A percentile compares a stretch with the other conserved stretches of the same genome.
These are phyloP conservation scores for Termitomyces bulborhizus DNA, from an alignment of 768 basidiomycete genomes.

Conservation along the genomic window DNA sequence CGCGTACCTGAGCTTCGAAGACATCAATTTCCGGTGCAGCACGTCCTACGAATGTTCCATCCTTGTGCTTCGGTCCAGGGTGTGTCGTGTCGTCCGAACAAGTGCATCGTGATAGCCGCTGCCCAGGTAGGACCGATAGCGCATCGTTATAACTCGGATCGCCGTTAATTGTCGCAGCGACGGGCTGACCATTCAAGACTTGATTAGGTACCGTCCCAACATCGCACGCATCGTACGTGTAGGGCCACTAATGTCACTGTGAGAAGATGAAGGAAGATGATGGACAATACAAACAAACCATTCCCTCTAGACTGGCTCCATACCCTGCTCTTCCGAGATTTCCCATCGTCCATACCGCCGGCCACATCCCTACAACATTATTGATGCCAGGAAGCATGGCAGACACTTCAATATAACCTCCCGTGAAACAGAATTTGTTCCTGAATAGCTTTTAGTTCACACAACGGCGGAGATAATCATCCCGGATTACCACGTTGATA, in stretches of 20 bases:
- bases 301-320: constrained; percentile 77
- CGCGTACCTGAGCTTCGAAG: constrained; percentile 65
- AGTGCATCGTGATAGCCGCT: constrained; percentile 76
- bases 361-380: constrained; percentile 66
- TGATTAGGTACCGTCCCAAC: constrained; percentile 79
- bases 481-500: constrained; percentile 29
- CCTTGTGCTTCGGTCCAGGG: constrained; percentile 67
- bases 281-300: constrained; percentile 34
- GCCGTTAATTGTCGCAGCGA: constrained; percentile 52
- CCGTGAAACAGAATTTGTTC: constrained; percentile 88
- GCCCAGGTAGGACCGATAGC: constrained; percentile 71
- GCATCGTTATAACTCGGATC: constrained; percentile 30
- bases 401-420: constrained; percentile 60
- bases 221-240: constrained; percentile 75
- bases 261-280: neutral
- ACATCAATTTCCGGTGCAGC: constrained; percentile 85
- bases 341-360: constrained; percentile 72
- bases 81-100: constrained; percentile 65
- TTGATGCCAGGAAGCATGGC: constrained; percentile 58
- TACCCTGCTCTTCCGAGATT: constrained; percentile 71
- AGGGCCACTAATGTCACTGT: constrained; percentile 54
- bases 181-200: constrained; percentile 57
- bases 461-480: constrained; percentile 6
- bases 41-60: constrained; percentile 73
- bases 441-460: constrained; percentile 17